Conservation (phyloP, 2,329 filamentous ascomycete genomes). For the Diaporthe sp. region DNA sequence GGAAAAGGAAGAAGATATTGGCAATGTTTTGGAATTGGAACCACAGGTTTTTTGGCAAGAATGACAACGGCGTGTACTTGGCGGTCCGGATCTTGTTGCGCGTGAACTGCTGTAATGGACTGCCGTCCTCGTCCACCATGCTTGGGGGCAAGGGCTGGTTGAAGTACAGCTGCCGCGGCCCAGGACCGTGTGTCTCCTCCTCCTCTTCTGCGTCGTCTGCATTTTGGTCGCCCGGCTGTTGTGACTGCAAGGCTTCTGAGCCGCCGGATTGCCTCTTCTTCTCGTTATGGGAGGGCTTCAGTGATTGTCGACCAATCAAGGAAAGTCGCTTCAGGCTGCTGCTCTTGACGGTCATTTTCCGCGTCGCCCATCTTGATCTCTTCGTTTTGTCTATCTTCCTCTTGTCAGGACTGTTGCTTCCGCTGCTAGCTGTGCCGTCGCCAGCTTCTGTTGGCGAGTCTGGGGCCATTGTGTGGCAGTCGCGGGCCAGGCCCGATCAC, state of each 20-base stretch:
- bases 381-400: constrained; percentile 73
- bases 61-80: constrained; percentile 96
- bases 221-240: constrained; percentile 50
- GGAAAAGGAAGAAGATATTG: constrained; percentile 98
- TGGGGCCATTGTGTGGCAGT: constrained; percentile 53
- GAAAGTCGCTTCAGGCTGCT: constrained; percentile 85
- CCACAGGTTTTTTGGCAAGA: constrained; percentile 96
- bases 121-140: constrained; percentile 84
- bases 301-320: constrained; percentile 83
- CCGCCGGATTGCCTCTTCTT: constrained; percentile 73
- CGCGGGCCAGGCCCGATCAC: constrained; percentile 61
- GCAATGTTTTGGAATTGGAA: constrained; percentile 99
- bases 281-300: constrained; percentile 70
- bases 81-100: constrained; percentile 98
- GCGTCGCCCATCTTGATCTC: constrained; percentile 96
- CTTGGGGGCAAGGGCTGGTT: constrained; percentile 84
- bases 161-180: constrained; percentile 80
- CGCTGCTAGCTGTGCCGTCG: constrained; percentile 35
- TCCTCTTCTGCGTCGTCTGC: constrained; percentile 57
- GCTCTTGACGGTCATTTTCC: constrained; percentile 82
- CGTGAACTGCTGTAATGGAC: constrained; percentile 77
- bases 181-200: constrained; percentile 48
- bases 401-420: constrained; percentile 50
- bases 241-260: constrained; percentile 47
- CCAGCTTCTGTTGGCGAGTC: constrained; percentile 35